Base-by-base conservation (phyloP, 1,284 basidiomycete species). In the Phlebopus sp. region DNA sequence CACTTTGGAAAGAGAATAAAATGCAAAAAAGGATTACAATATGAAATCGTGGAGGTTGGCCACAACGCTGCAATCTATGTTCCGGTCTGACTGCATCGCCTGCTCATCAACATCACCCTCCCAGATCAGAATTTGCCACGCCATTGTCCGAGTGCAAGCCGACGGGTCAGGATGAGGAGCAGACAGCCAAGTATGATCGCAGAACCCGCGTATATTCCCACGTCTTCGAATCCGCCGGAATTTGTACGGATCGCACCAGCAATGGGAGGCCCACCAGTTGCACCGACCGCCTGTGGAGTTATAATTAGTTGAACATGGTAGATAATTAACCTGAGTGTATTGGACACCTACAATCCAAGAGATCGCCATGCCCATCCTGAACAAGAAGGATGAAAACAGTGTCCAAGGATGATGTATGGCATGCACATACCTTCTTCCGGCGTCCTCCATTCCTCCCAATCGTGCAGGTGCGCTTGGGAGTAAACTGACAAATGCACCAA, bases 261-360 rank as follows among this genome's bases (percentile, higher is more conserved):
- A 42, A 76, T 71, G 1, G 74, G 74, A 21, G 74, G 71, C 2
- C 74, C 74, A 8, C 63, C 66, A 14, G 75, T 54, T 0, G 71
- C 68, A 11, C 72, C 72, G 32, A 73, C 44, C 1, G 71, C 66
- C 47, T 48, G 4, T 15, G 13, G 29, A n/a, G 36, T 18, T 6
- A 29, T 21, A 40, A 11, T 19, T 30, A 39, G 18, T 30, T 17
- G 7, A 34, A 14, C n/a, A 5, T 8, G 25, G 5, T 8, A 29
- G 27, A 29, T 8, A 25, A 25, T 11, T 29, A 8, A 9, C 2
- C 10, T 29, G 27, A 23, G 21, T 23, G n/a, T 10, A 25, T 18
- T 17, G 14, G n/a, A 37, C n/a, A 43, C 47, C 18, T 25, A 48
- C 47, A 25, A 32, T 43, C 13, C 31, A 40, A 6, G 47, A 42